phyloP scores from a whole-genome alignment of 2,329 filamentous ascomycete genomes.

The Bisporella sp. region DNA sequence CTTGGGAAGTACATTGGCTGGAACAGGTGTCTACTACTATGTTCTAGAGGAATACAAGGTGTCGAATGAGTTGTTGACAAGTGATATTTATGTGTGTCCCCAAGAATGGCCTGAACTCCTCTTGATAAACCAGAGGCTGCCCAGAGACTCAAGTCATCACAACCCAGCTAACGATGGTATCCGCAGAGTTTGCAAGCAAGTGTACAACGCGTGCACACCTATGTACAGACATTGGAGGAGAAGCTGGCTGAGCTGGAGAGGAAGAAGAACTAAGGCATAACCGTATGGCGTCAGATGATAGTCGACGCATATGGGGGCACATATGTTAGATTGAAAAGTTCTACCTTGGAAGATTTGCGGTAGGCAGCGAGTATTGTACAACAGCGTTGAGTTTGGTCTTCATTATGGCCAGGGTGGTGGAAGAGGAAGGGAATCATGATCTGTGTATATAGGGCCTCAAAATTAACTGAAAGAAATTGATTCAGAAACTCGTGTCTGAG shows the following conservation, averaged over 20 bases:
- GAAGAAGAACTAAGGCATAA: constrained; percentile 45
- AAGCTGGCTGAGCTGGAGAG: constrained; percentile 64
- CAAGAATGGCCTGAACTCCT: constrained; percentile 10
- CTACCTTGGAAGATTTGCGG: too few species aligned
- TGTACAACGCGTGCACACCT: constrained; percentile 77
- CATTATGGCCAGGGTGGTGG: too few species aligned
- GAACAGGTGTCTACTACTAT: constrained; percentile 83
- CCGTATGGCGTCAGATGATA: too few species aligned
- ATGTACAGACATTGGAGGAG: constrained; percentile 75
- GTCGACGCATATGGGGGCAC: too few species aligned
- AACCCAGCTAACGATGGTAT: constrained; percentile 6
- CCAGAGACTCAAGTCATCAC: neutral
- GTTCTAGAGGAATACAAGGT: constrained; percentile 89
- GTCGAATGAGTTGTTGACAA: constrained; percentile 85
- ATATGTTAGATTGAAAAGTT: too few species aligned
- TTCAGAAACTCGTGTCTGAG: too few species aligned
- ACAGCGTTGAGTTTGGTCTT: too few species aligned
- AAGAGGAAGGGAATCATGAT: too few species aligned
- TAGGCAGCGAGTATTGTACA: too few species aligned
- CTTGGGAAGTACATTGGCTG: constrained; percentile 72
- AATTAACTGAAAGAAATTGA: too few species aligned
- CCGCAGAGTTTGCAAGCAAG: constrained; percentile 75
- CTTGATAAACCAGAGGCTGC: constrained; percentile 2
- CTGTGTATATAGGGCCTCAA: too few species aligned
- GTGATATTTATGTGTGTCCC: constrained; percentile 87